These are phyloP conservation scores for Ganoderma resinaceum DNA, from an alignment of 1,284 basidiomycete genomes.

Conservation along the genomic window DNA sequence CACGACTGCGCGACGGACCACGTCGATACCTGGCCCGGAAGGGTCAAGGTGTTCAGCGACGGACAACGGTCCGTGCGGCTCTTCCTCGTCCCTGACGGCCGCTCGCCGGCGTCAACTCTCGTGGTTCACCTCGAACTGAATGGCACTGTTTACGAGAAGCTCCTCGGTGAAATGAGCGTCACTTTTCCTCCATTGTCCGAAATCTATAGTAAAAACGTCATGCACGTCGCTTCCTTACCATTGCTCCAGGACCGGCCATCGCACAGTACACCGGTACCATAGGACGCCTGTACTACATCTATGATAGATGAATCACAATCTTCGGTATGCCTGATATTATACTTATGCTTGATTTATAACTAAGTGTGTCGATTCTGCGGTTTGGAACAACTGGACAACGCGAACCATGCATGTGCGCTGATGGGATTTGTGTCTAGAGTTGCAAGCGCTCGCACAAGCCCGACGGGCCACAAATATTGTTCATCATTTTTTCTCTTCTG, in stretches of 20 bases:
- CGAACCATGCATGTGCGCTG: too few relatives aligned
- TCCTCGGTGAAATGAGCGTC: slow-evolving; percentile 8
- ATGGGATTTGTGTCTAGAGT: too few relatives aligned
- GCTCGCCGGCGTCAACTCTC: background rate
- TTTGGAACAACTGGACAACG: too few relatives aligned
- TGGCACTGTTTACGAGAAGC: slow-evolving; percentile 6
- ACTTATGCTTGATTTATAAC: too few relatives aligned
- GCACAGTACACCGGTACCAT: background rate
- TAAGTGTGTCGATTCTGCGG: too few relatives aligned
- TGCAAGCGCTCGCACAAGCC: background rate
- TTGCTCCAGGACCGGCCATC: background rate
- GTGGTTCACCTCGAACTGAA: slow-evolving; percentile 3
- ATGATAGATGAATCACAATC: too few relatives aligned
- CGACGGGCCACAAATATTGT: too few relatives aligned
- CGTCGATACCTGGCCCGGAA: background rate
- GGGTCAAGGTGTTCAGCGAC: slow-evolving; percentile 5
- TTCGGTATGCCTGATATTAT: too few relatives aligned
- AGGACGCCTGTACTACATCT: too few relatives aligned
- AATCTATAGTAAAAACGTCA: background rate
- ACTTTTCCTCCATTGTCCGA: background rate
- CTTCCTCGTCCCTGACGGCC: slow-evolving; percentile 1
- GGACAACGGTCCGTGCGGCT: slow-evolving; percentile 5
- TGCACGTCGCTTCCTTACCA: background rate
- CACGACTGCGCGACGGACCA: slow-evolving; percentile 10
- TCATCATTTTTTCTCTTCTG: too few relatives aligned